Percentiles rank a stretch among this genome's conserved stretches.
Conservation (phyloP, 2,329 filamentous ascomycete species). For the Ceratocystis papillata region DNA sequence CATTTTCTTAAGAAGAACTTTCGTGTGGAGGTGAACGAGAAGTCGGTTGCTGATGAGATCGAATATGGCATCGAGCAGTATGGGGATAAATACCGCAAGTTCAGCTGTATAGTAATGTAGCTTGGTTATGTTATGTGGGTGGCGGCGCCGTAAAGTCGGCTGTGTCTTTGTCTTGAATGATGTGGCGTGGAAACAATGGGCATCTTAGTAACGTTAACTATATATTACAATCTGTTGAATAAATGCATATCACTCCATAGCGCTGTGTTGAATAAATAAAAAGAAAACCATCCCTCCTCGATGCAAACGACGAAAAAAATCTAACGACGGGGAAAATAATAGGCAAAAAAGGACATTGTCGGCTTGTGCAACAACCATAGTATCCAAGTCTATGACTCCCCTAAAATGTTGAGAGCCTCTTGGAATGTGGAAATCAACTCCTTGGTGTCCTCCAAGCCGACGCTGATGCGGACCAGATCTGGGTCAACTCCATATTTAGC, state of each 20-base stretch:
- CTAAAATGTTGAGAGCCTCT: constrained; percentile 52
- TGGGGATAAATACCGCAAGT: constrained; percentile 52
- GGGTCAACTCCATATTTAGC: constrained; percentile 68
- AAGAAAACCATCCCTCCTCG: background rate
- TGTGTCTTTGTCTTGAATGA: background rate
- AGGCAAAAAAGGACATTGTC: no score
- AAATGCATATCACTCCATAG: background rate
- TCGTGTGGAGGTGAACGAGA: constrained; percentile 56
- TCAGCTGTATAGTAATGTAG: constrained; percentile 52
- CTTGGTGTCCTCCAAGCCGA: constrained; percentile 71
- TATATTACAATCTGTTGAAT: constrained; percentile 7
- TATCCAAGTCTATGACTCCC: background rate
- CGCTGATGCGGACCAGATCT: constrained; percentile 72
- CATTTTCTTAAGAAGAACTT: constrained; percentile 67
- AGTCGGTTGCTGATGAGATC: constrained; percentile 59
- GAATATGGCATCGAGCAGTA: constrained; percentile 65
- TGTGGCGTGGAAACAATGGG: background rate
- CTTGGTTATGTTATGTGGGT: background rate
- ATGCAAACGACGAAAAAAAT: background rate
- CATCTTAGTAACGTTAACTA: constrained; percentile 1
- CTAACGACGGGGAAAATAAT: background rate
- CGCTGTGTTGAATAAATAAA: constrained; percentile 14
- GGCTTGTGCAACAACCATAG: no score
- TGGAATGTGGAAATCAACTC: constrained; percentile 55
- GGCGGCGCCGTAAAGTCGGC: background rate